phyloP scores from a whole-genome alignment of 768 basidiomycete genomes.

The Favolaschia claudopus region DNA sequence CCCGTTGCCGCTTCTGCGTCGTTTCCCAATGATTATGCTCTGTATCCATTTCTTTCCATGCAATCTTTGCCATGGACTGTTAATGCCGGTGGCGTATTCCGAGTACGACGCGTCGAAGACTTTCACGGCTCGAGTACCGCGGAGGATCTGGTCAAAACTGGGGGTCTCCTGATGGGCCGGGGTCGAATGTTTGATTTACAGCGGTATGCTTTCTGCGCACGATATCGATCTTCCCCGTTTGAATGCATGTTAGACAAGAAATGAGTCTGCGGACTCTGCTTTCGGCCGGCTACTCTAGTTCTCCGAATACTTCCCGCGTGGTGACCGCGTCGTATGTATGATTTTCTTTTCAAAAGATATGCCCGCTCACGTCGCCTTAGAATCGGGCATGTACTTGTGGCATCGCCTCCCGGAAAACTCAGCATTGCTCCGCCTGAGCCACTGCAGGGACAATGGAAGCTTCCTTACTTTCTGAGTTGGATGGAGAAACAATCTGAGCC shows the following conservation, averaged over 20 bases:
- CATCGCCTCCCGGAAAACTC: slow-evolving; percentile 19
- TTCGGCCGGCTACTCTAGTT: slow-evolving; percentile 1
- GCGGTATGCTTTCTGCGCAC: slow-evolving; percentile 39
- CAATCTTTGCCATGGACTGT: slow-evolving; percentile 58
- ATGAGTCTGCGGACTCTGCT: slow-evolving; percentile 17
- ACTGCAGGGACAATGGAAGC: slow-evolving; percentile 21
- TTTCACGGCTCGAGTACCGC: slow-evolving; percentile 53
- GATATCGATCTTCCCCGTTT: background rate
- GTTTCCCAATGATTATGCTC: slow-evolving; percentile 56
- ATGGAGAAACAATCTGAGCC: slow-evolving; percentile 22
- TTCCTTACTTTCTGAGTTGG: slow-evolving; percentile 19
- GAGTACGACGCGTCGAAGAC: slow-evolving; percentile 68
- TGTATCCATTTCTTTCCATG: slow-evolving; percentile 71
- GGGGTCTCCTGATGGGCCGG: slow-evolving; percentile 46
- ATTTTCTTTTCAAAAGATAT: background rate
- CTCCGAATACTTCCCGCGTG: slow-evolving; percentile 11
- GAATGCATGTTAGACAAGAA: slow-evolving; percentile 8
- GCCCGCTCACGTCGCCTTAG: slow-evolving; percentile 41
- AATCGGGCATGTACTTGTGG: slow-evolving; percentile 64
- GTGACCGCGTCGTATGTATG: slow-evolving; percentile 52
- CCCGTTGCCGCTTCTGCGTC: slow-evolving; percentile 32
- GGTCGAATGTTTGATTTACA: slow-evolving; percentile 42
- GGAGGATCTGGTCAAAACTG: slow-evolving; percentile 45
- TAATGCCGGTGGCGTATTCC: slow-evolving; percentile 54
- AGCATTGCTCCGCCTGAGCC: slow-evolving; percentile 15